Conservation (phyloP, 768 basidiomycete genomes). For the Suillus luteus region DNA sequence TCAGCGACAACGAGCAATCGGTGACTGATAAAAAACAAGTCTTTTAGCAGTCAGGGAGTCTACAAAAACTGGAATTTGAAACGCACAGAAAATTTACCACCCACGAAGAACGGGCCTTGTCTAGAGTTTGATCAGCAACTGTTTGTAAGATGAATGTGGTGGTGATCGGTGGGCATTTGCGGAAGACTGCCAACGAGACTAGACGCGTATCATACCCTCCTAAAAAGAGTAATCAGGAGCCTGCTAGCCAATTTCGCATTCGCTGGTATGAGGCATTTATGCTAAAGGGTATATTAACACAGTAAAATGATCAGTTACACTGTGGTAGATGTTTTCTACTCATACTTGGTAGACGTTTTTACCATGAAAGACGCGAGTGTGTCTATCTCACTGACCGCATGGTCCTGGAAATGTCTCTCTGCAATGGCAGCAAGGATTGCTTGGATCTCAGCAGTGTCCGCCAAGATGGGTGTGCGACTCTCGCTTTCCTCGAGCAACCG, state of each 20-base stretch:
- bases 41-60: not conserved
- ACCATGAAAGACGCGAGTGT: constrained; percentile 84
- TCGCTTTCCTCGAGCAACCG: constrained; percentile 66
- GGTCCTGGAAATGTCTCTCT: constrained; percentile 71
- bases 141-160: not conserved
- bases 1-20: constrained; percentile 3
- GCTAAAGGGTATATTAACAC: constrained; percentile 3
- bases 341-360: constrained; percentile 53
- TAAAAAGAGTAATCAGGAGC: not conserved
- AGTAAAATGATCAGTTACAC: constrained; percentile 12
- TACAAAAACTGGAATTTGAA: not conserved
- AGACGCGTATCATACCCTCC: not conserved
- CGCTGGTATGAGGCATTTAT: not conserved
- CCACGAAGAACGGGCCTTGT: no score
- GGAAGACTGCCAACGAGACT: not conserved
- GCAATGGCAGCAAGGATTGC: constrained; percentile 66
- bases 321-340: constrained; percentile 29
- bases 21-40: constrained; percentile 25
- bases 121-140: not conserved
- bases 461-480: constrained; percentile 63
- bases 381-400: constrained; percentile 70
- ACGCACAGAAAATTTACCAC: not conserved
- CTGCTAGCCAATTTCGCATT: not conserved
- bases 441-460: constrained; percentile 71
- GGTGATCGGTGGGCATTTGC: not conserved